Conservation (phyloP, 805 yeast genomes). For the Yarrowia sp. region DNA sequence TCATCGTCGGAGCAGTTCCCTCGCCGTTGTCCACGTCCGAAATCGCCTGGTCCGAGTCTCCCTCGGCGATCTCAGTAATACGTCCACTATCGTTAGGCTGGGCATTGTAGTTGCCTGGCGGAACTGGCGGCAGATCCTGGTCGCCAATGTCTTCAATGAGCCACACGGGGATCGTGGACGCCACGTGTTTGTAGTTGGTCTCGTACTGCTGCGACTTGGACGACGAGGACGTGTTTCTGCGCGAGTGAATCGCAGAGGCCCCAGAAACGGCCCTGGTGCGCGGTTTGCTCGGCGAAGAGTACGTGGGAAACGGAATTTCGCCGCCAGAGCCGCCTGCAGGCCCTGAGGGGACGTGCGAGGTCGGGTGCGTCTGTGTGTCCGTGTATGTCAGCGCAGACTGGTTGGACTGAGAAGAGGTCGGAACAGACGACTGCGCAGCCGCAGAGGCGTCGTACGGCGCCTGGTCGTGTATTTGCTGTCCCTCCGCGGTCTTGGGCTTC, state of each 20-base stretch:
- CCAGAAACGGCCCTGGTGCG: not conserved
- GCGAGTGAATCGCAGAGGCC: not conserved
- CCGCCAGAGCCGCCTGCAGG: not conserved
- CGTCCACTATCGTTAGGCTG: not conserved
- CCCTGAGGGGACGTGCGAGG: not conserved
- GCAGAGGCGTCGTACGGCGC: not conserved
- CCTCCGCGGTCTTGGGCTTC: not conserved
- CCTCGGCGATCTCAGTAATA: not conserved
- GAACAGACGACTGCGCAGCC: not conserved
- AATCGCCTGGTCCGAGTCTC: not conserved
- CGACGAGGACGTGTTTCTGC: constrained; percentile 7
- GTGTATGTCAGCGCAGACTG: constrained; percentile 1
- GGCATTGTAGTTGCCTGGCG: not conserved
- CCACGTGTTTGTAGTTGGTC: constrained; percentile 28
- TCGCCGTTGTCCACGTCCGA: not conserved
- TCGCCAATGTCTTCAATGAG: constrained; percentile 20
- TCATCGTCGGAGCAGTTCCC: not conserved
- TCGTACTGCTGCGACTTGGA: constrained; percentile 4
- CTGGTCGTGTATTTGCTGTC: constrained; percentile 1
- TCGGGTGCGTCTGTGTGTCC: constrained; percentile 6
- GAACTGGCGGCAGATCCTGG: no score
- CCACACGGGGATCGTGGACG: constrained; percentile 28
- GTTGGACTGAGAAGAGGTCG: constrained; percentile 1
- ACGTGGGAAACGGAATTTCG: constrained; percentile 11
- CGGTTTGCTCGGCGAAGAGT: not conserved